phyloP scores from a whole-genome alignment of 148 eudicot genomes.

The Camellia granthamiana region DNA sequence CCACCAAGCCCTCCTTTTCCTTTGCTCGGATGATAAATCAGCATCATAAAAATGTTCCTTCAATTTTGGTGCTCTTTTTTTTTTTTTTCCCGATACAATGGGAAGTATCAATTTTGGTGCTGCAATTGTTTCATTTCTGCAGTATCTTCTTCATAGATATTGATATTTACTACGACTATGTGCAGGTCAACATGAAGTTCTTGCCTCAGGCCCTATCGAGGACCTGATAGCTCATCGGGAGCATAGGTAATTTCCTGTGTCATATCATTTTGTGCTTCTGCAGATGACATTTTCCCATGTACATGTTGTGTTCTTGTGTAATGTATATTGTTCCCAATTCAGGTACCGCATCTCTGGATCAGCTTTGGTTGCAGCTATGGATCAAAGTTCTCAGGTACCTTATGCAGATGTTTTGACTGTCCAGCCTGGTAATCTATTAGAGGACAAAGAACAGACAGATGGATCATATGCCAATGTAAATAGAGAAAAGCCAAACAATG shows the following conservation, averaged over 20 bases:
- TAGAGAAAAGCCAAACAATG: constrained; percentile 41
- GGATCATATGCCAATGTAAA: constrained; percentile 42
- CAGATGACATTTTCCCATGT: constrained; percentile 11
- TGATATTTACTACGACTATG: neutral
- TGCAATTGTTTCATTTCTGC: neutral
- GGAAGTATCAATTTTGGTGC: neutral
- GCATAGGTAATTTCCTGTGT: constrained; percentile 59
- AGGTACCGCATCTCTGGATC: constrained; percentile 99
- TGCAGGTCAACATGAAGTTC: constrained; percentile 96
- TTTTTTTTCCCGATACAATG: no score
- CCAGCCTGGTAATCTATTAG: constrained; percentile 47
- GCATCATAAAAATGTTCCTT: neutral
- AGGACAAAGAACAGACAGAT: constrained; percentile 51
- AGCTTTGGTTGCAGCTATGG: constrained; percentile 93
- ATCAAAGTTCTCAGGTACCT: constrained; percentile 67
- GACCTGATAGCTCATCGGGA: constrained; percentile 98
- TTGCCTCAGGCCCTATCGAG: constrained; percentile 99
- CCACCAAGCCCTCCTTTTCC: neutral
- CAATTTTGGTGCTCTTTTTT: neutral
- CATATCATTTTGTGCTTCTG: constrained; percentile 1
- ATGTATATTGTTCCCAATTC: constrained; percentile 14
- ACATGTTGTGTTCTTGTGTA: constrained; percentile 12
- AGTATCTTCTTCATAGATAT: neutral
- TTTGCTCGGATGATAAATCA: neutral
- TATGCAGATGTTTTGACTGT: constrained; percentile 27